phyloP scores from a whole-genome alignment of 2,329 filamentous ascomycete species.

The Chalaropsis thielavioides region DNA sequence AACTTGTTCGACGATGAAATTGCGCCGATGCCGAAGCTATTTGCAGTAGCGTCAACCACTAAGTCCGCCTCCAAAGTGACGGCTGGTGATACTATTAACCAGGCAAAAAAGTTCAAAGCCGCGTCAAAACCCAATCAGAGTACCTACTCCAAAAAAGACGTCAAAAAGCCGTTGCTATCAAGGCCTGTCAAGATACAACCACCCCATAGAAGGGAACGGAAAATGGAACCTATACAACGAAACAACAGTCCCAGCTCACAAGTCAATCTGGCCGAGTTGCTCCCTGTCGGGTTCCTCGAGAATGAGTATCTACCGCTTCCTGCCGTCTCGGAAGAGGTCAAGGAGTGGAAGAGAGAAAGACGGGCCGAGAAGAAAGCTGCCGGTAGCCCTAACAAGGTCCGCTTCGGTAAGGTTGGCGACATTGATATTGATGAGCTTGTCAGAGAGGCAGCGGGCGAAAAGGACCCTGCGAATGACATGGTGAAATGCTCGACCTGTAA shows the following conservation, averaged over 20 bases:
- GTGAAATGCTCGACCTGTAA: constrained; percentile 52
- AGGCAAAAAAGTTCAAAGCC: neutral
- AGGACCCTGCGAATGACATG: constrained; percentile 1
- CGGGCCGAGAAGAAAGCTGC: neutral
- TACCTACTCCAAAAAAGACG: neutral
- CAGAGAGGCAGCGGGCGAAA: neutral
- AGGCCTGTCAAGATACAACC: neutral
- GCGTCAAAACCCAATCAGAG: neutral
- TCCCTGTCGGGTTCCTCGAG: neutral
- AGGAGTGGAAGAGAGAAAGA: neutral
- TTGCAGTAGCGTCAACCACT: neutral
- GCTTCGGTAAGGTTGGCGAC: neutral
- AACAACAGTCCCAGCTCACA: neutral
- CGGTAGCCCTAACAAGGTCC: neutral
- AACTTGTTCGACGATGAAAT: neutral
- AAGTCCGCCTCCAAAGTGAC: neutral
- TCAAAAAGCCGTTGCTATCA: neutral
- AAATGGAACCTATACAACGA: neutral
- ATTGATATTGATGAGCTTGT: constrained; percentile 3
- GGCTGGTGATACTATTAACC: neutral
- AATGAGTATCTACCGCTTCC: neutral
- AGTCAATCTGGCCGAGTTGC: neutral
- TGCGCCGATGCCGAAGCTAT: neutral
- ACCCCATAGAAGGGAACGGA: neutral
- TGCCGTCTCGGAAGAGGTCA: neutral